Evolutionary conservation across 805 yeast genomes (phyloP), one percentile per base, ranked within the genome.

Genomic region (Wickerhamomyces alni): DNA sequence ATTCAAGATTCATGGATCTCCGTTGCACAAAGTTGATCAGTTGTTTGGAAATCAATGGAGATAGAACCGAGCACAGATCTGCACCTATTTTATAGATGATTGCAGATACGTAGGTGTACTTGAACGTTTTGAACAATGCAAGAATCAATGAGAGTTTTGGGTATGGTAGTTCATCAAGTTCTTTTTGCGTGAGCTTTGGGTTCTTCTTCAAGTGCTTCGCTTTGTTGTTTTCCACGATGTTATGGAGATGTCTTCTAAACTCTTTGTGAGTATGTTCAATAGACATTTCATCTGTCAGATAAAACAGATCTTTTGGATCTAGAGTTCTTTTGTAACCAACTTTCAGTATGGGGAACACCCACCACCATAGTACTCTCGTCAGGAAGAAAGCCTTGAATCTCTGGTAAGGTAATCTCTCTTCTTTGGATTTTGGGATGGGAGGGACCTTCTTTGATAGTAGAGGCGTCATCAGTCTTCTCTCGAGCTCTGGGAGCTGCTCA

Each of bases 241-340:
- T 46, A 4, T 59, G 54, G 44, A 74, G 54, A 37, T 61, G 45
- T 7, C 39, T 36, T 31, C 57, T 57, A 40, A 77, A 77, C 22
- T 43, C 50, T 2, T 39, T 48, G 40, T 66, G 65, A 42, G 74
- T 54, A n/a, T 48, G 48, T 22, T 74, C 74, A 29, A 72, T 63
- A 12, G 64, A 53, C 59, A 67, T 61, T 27, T 63, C 61, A 2
- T 66, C 65, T 17, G 70, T 72, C 44, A 76, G 56, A 22, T 52
- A 53, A 47, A 55, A 83, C 47, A 83, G 55, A 59, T 85, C 93
- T 35, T 74, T 70, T 2, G 82, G 77, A 32, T 73, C 74, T 33
- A 85, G 60, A 0, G 89, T 82, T 52, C 93, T 68, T 57, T 77
- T 80, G 58, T 84, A 84, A 7, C 94, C 93, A 8, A 74, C 72